These are phyloP conservation scores for Apiotrichum montevideense DNA, from an alignment of 1,284 basidiomycete genomes.

Conservation along the genomic window DNA sequence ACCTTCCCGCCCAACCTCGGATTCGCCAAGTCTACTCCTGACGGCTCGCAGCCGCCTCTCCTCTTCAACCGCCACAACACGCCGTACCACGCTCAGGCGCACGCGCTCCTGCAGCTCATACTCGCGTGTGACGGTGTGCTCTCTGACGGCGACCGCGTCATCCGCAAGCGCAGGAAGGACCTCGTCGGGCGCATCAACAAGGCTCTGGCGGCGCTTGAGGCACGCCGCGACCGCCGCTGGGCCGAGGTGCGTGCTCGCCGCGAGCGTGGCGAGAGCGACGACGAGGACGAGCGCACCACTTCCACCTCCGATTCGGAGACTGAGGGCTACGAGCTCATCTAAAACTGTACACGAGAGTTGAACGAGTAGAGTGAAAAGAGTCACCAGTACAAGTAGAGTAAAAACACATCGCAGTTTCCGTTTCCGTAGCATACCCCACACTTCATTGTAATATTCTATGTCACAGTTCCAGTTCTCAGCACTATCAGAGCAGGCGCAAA, in stretches of 20 bases:
- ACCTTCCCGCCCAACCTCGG: conserved; percentile 35
- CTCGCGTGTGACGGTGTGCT: conserved; percentile 61
- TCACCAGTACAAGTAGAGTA: too few relatives aligned
- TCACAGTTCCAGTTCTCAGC: too few relatives aligned
- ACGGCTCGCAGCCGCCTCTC: conserved; percentile 35
- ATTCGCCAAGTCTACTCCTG: conserved; percentile 24
- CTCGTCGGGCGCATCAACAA: conserved; percentile 60
- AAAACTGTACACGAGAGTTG: neutral
- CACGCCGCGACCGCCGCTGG: conserved; percentile 45
- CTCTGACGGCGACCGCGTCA: conserved; percentile 56
- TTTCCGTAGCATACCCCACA: too few relatives aligned
- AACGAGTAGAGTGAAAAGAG: too few relatives aligned
- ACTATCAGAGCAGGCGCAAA: too few relatives aligned
- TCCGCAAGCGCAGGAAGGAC: conserved; percentile 56
- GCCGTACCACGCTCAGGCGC: conserved; percentile 56
- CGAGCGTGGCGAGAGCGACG: conserved; percentile 33
- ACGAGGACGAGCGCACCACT: conserved; percentile 18
- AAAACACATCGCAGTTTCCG: too few relatives aligned
- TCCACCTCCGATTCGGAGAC: conserved; percentile 1
- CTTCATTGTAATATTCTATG: too few relatives aligned
- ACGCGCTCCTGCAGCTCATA: conserved; percentile 58
- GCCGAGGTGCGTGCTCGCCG: conserved; percentile 26
- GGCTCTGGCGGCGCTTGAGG: conserved; percentile 56
- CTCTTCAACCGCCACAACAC: conserved; percentile 55
- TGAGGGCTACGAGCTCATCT: conserved; percentile 5